These are phyloP conservation scores for Capsicum rhomboideum DNA, from an alignment of 257 asterid genomes.

Conservation along the genomic window DNA sequence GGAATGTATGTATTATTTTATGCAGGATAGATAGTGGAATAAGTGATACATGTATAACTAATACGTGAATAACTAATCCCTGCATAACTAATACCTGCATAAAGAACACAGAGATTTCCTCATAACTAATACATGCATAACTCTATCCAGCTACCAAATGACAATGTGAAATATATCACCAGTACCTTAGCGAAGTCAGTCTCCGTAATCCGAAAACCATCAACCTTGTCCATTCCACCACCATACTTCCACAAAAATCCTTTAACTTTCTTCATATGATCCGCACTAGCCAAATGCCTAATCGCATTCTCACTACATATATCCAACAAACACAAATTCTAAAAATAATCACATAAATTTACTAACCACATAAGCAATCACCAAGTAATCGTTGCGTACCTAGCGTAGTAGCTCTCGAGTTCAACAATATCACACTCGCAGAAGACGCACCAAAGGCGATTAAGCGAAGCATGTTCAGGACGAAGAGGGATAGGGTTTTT, in stretches of 20 bases:
- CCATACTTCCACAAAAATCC: conserved; percentile 74
- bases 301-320: conserved; percentile 47
- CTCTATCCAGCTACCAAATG: too few species aligned
- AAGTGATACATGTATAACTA: too few species aligned
- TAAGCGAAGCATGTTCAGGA: conserved; percentile 47
- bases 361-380: background rate
- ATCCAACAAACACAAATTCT: conserved; percentile 12
- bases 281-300: conserved; percentile 68
- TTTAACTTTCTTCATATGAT: conserved; percentile 76
- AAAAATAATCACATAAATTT: background rate
- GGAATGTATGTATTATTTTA: too few species aligned
- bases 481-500: conserved; percentile 41
- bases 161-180: background rate
- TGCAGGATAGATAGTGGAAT: too few species aligned
- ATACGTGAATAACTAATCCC: too few species aligned
- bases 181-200: conserved; percentile 58
- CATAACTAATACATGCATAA: too few species aligned
- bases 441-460: conserved; percentile 72
- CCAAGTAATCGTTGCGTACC: conserved; percentile 25
- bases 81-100: too few species aligned
- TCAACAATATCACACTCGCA: conserved; percentile 55
- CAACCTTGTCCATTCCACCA: conserved; percentile 55
- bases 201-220: conserved; percentile 45
- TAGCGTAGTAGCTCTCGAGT: conserved; percentile 44
- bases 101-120: too few species aligned